Evolutionary conservation across 306 rosid species (phyloP).

Genomic region (Rubus parviflorus): DNA sequence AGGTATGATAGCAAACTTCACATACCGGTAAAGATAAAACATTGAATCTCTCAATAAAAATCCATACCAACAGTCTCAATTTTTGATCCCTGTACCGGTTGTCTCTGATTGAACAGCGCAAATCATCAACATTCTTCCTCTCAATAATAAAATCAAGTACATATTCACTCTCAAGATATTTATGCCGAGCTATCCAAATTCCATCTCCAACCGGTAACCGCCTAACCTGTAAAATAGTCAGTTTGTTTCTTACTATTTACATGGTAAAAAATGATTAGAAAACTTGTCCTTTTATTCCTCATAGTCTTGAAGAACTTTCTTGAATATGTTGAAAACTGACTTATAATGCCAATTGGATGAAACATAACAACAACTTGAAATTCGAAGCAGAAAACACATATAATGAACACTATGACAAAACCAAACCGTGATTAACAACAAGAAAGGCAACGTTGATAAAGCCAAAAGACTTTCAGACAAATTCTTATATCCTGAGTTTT

Average conservation of each 20-base stretch:
- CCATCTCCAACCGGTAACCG: constrained; percentile 95
- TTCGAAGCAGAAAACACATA: background rate
- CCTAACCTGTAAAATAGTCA: constrained; percentile 60
- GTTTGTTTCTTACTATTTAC: constrained; percentile 8
- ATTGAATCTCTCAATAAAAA: constrained; percentile 19
- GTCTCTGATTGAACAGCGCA: constrained; percentile 91
- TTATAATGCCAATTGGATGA: background rate
- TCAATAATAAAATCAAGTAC: constrained; percentile 96
- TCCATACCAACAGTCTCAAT: constrained; percentile 74
- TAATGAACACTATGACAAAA: background rate
- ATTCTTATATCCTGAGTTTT: no score
- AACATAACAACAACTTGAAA: background rate
- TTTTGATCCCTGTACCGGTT: constrained; percentile 93
- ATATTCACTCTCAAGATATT: constrained; percentile 63
- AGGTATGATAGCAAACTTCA: background rate
- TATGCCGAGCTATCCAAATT: constrained; percentile 94
- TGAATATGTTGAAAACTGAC: background rate
- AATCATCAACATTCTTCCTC: constrained; percentile 81
- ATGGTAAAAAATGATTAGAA: background rate
- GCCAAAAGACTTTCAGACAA: background rate
- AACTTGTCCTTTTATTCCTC: background rate
- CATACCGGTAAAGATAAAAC: background rate
- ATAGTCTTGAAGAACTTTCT: background rate
- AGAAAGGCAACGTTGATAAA: background rate
- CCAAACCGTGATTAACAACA: background rate